Base-by-base conservation (phyloP, 1,139 yeast species). In the Saccharomycopsis hybrid region DNA sequence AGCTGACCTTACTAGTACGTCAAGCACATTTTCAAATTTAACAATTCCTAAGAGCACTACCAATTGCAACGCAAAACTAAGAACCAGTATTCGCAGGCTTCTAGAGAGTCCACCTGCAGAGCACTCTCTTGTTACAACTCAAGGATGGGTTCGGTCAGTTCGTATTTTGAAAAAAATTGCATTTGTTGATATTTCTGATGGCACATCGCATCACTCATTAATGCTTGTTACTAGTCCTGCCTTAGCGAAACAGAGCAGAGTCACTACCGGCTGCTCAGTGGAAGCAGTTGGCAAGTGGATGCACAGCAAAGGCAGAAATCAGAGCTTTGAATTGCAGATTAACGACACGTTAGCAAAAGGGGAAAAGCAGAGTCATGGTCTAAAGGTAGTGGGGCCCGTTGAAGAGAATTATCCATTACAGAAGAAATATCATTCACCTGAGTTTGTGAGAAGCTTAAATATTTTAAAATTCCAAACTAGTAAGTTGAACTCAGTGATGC, bases 151-250 rank as follows among this genome's bases (percentile, higher is more conserved):
- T 36, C 78, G 79, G 53, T 76, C 90, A 0, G 75, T 86, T 2
- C 74, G 96, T 50, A 67, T 74, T 38, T 76, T 87, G 61, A 89
- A 88, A 62, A 84, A 81, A 50, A 75, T 85, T 11, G 85, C 89
- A 1, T 92, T 92, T 63, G 70, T 89, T 5, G 96, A 88, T 60
- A 58, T 92, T 28, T 66, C 77, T 2, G 97, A 90, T 62, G 97
- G 97, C 0, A 73, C 94, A 0, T 67, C 76, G 3, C 69, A 73
- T 43, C 58, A 68, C 33, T 72, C 75, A 4, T 62, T 89, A 58
- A 76, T 89, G 32, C 85, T 87, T 1, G 55, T 78, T n/a, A 64
- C 66, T 13, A 62, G 73, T 32, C 72, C 70, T 11, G 62, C 63
- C 7, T 52, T 62, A 5, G 65, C 67, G 2, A 53, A 53, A n/a